These are phyloP conservation scores for Phytophthora citrophthora DNA, from an alignment of 352 stramenopile genomes.

Conservation along the genomic window DNA sequence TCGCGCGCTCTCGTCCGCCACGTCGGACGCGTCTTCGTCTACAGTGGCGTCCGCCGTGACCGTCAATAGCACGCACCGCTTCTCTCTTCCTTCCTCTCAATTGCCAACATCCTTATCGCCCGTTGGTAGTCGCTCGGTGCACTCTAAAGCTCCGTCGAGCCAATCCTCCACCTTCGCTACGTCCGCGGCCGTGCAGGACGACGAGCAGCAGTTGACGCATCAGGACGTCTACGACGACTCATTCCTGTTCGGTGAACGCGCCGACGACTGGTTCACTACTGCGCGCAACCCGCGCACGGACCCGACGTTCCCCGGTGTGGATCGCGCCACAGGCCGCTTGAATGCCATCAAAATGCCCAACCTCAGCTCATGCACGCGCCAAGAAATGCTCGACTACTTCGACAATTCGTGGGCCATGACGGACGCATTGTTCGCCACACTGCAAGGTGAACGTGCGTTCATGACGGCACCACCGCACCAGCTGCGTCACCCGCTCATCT, in stretches of 20 bases:
- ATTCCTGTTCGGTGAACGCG: constrained; percentile 63
- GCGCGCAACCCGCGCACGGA: constrained; percentile 61
- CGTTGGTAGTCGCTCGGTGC: constrained; percentile 8
- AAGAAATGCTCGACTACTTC: constrained; percentile 93
- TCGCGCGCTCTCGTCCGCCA: constrained; percentile 16
- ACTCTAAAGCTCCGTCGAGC: constrained; percentile 17
- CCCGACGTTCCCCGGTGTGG: constrained; percentile 59
- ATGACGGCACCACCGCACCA: constrained; percentile 92
- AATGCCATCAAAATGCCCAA: constrained; percentile 85
- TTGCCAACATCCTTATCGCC: neutral
- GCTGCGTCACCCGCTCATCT: constrained; percentile 96
- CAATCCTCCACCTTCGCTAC: constrained; percentile 36
- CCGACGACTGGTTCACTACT: constrained; percentile 82
- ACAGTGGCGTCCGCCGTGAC: constrained; percentile 40
- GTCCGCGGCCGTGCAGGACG: constrained; percentile 29
- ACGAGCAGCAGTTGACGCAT: constrained; percentile 8
- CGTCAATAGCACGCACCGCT: neutral
- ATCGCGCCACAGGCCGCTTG: constrained; percentile 47
- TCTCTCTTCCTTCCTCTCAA: constrained; percentile 1
- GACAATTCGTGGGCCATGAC: constrained; percentile 96
- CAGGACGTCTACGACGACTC: constrained; percentile 61
- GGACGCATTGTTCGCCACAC: constrained; percentile 92
- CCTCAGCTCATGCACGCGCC: constrained; percentile 80
- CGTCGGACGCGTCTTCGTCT: constrained; percentile 16
- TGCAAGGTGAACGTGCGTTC: constrained; percentile 93